Percentiles rank a stretch among this genome's conserved stretches.
Conservation (phyloP, 1,139 yeast genomes). For the Hyphopichia burtonii region DNA sequence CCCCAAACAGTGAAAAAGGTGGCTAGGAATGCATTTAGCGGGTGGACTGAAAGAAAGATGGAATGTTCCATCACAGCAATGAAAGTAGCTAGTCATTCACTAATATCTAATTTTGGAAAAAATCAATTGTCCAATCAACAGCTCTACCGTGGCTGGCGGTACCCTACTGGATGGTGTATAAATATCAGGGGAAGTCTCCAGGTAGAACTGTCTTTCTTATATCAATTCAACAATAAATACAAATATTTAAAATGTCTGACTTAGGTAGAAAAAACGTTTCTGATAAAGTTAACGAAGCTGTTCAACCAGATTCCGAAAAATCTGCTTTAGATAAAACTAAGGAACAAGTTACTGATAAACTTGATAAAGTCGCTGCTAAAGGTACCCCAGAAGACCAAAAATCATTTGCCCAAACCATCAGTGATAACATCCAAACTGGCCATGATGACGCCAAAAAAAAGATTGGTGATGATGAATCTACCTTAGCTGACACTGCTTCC, state of each 20-base stretch:
- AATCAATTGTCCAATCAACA: not conserved
- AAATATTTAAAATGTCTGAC: constrained; percentile 56
- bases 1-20: not conserved
- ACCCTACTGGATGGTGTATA: not conserved
- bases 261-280: constrained; percentile 73
- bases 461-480: constrained; percentile 19
- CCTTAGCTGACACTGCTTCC: constrained; percentile 54
- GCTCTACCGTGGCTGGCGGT: not conserved
- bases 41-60: not conserved
- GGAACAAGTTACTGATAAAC: constrained; percentile 65
- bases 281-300: constrained; percentile 63
- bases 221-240: not conserved
- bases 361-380: constrained; percentile 62
- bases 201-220: not conserved
- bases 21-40: too few relatives aligned
- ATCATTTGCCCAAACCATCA: constrained; percentile 63
- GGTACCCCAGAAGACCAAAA: constrained; percentile 64
- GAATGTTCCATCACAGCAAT: constrained; percentile 1
- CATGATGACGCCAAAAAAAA: constrained; percentile 48
- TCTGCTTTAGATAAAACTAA: constrained; percentile 61
- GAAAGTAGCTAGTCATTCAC: not conserved
- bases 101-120: too few relatives aligned
- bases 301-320: constrained; percentile 77
- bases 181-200: not conserved
- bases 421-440: constrained; percentile 54